Percentiles rank a stretch among this genome's conserved stretches.
These are phyloP conservation scores for Chiua virens DNA, from an alignment of 768 basidiomycete species.

Conservation along the genomic window DNA sequence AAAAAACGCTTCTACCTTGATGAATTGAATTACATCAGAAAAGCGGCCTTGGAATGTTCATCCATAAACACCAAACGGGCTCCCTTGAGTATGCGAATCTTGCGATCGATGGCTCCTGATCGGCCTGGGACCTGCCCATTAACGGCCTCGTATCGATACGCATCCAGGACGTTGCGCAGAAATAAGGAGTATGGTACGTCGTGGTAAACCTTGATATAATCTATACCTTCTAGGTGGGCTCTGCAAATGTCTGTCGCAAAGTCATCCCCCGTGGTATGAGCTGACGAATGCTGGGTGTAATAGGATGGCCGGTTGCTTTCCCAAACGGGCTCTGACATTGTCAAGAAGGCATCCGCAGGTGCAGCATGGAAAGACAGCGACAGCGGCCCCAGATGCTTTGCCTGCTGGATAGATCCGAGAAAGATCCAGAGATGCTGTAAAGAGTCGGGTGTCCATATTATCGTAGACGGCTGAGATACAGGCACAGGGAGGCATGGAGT, in stretches of 20 bases:
- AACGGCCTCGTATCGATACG: constrained; percentile 41
- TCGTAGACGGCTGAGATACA: constrained; percentile 20
- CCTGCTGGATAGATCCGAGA: constrained; percentile 40
- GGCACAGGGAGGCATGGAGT: constrained; percentile 18
- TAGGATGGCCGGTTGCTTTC: constrained; percentile 25
- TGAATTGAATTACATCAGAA: constrained; percentile 37
- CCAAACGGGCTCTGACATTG: constrained; percentile 18
- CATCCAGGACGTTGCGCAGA: constrained; percentile 51
- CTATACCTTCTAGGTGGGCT: constrained; percentile 33
- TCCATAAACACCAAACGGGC: constrained; percentile 51
- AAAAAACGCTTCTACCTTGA: constrained; percentile 17
- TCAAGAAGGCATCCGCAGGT: constrained; percentile 8
- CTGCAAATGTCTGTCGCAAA: constrained; percentile 16
- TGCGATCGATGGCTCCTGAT: constrained; percentile 31
- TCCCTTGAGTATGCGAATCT: constrained; percentile 48
- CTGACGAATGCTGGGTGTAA: constrained; percentile 16
- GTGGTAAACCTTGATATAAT: constrained; percentile 62
- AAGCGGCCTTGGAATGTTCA: constrained; percentile 42
- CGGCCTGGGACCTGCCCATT: constrained; percentile 13
- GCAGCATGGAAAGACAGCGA: constrained; percentile 50
- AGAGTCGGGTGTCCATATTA: constrained; percentile 49
- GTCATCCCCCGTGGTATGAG: constrained; percentile 6
- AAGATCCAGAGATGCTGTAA: constrained; percentile 51
- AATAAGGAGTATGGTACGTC: constrained; percentile 48
- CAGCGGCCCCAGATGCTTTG: constrained; percentile 42